Percentiles rank a stretch among this genome's conserved stretches.
These are phyloP conservation scores for Nelumbo lutea DNA, from an alignment of 164 flowering plant species.

Conservation along the genomic window DNA sequence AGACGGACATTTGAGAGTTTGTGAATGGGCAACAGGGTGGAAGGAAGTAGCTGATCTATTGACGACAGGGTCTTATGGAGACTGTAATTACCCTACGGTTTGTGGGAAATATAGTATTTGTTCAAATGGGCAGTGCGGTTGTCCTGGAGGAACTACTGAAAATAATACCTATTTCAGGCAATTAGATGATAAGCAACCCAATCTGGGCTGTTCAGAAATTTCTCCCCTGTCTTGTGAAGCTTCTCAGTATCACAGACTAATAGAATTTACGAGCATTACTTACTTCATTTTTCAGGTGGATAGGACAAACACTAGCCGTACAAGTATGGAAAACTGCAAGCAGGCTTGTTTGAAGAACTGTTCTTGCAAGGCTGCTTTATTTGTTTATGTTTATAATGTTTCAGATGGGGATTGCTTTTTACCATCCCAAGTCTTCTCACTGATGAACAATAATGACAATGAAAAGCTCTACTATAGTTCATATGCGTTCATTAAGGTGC, in stretches of 20 bases:
- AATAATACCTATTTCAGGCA: conserved; percentile 12
- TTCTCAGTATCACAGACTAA: conserved; percentile 10
- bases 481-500: conserved; percentile 22
- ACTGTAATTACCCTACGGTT: conserved; percentile 16
- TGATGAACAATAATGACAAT: neutral
- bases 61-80: neutral
- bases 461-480: neutral
- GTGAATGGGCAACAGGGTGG: conserved; percentile 11
- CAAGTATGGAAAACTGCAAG: conserved; percentile 14
- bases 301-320: neutral
- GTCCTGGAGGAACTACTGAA: conserved; percentile 11
- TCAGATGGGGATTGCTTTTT: conserved; percentile 13
- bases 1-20: conserved; percentile 33
- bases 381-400: neutral
- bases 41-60: conserved; percentile 15
- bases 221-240: conserved; percentile 10
- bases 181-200: conserved; percentile 11
- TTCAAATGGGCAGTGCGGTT: conserved; percentile 18
- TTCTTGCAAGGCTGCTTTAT: conserved; percentile 17
- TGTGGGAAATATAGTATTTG: conserved; percentile 27
- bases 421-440: conserved; percentile 13
- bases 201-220: conserved; percentile 16
- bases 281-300: conserved; percentile 12
- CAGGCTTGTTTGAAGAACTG: conserved; percentile 21
- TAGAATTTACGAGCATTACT: conserved; percentile 8